Percentiles rank a stretch among this genome's conserved stretches.
These are phyloP conservation scores for Tilletia indica DNA, from an alignment of 1,284 basidiomycete species.

Conservation along the genomic window DNA sequence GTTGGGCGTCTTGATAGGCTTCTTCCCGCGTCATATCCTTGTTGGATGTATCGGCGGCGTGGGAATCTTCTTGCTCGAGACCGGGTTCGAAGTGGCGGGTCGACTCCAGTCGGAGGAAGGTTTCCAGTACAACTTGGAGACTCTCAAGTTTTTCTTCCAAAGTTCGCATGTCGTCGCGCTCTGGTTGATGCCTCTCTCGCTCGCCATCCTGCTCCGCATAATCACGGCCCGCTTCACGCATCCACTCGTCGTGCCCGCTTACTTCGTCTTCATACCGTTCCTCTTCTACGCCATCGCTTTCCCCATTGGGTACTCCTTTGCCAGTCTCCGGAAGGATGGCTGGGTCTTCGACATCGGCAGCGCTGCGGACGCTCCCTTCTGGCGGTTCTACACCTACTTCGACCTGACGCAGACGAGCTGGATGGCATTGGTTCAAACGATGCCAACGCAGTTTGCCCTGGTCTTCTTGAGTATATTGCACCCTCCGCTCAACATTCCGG, in stretches of 20 bases:
- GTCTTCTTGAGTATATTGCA: conserved; percentile 91
- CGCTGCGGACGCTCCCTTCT: conserved; percentile 47
- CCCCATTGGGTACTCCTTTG: conserved; percentile 66
- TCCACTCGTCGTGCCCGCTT: conserved; percentile 87
- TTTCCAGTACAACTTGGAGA: conserved; percentile 69
- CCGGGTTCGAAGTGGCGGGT: conserved; percentile 71
- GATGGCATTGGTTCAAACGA: conserved; percentile 55
- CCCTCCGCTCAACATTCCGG: conserved; percentile 71
- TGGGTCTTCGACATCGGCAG: conserved; percentile 85
- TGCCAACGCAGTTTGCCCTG: conserved; percentile 59
- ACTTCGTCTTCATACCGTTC: conserved; percentile 77
- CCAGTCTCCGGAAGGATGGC: conserved; percentile 66
- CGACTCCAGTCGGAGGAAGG: conserved; percentile 74
- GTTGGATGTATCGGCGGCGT: conserved; percentile 89
- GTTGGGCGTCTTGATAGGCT: conserved; percentile 83
- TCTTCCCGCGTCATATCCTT: conserved; percentile 89
- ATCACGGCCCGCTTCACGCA: conserved; percentile 80
- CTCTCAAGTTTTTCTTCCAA: conserved; percentile 61
- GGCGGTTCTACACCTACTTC: conserved; percentile 55
- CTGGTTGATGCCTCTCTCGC: conserved; percentile 72
- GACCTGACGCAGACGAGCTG: conserved; percentile 49
- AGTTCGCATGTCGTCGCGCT: conserved; percentile 65
- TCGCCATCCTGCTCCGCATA: conserved; percentile 76
- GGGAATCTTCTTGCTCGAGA: conserved; percentile 73
- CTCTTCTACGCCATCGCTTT: conserved; percentile 73